A percentile compares a stretch with the other conserved stretches of the same genome.
phyloP scores from a whole-genome alignment of 208 protist species.

The Blastocrithidia nonstop region DNA sequence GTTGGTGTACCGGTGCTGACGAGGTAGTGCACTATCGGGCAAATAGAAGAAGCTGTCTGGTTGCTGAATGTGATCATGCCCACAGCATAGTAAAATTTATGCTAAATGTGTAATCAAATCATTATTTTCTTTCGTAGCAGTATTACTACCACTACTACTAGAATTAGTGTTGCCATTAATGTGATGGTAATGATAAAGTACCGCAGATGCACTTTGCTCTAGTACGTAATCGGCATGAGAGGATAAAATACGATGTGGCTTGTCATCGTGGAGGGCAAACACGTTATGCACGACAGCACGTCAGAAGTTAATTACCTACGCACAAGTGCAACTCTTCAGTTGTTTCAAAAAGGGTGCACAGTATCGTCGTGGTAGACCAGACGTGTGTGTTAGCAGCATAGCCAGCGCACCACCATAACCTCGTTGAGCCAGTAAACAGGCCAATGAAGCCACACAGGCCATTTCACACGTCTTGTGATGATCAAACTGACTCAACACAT shows the following conservation, averaged over 20 bases:
- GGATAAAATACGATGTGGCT: conserved; percentile 34
- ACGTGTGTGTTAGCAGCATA: conserved; percentile 55
- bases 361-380: conserved; percentile 24
- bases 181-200: conserved; percentile 28
- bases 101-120: conserved; percentile 17
- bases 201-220: conserved; percentile 16
- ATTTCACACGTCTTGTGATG: conserved; percentile 21
- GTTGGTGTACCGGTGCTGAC: too few relatives aligned
- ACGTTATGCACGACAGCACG: conserved; percentile 32
- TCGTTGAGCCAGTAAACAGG: conserved; percentile 28
- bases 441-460: conserved; percentile 27
- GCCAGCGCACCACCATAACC: conserved; percentile 30
- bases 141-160: too few relatives aligned
- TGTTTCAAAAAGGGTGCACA: conserved; percentile 12
- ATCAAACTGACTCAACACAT: conserved; percentile 46
- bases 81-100: conserved; percentile 58
- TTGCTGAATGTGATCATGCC: conserved; percentile 66
- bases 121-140: conserved; percentile 6
- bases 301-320: conserved; percentile 33
- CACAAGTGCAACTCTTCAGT: too few relatives aligned
- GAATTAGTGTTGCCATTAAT: too few relatives aligned
- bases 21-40: too few relatives aligned
- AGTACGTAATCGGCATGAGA: conserved; percentile 15
- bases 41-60: too few relatives aligned
- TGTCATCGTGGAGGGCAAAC: conserved; percentile 30